Percentiles rank a stretch among this genome's conserved stretches.
These are phyloP conservation scores for Barnettozyma pratensis DNA, from an alignment of 805 yeast species.

Conservation along the genomic window DNA sequence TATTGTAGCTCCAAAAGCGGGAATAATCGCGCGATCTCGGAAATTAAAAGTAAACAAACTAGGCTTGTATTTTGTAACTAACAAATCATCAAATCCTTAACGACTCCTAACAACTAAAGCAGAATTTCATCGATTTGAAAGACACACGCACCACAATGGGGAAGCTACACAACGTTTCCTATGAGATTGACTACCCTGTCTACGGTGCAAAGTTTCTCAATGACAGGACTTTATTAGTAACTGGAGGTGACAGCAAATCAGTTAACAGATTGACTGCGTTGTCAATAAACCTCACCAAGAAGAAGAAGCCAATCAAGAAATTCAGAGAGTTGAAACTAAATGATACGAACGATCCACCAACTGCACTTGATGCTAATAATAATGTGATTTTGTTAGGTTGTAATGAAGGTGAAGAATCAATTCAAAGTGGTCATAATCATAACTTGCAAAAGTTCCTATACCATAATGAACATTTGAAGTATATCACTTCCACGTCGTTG, in stretches of 20 bases:
- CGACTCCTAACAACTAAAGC: too few species aligned
- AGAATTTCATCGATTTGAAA: neutral
- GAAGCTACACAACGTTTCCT: conserved; percentile 14
- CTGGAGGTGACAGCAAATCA: conserved; percentile 71
- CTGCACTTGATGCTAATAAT: conserved; percentile 59
- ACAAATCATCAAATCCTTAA: too few species aligned
- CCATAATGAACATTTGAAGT: conserved; percentile 65
- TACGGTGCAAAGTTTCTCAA: conserved; percentile 73
- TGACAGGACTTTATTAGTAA: conserved; percentile 58
- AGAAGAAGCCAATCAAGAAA: conserved; percentile 47
- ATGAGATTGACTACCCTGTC: conserved; percentile 63
- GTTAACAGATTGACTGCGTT: conserved; percentile 71
- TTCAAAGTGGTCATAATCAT: conserved; percentile 53
- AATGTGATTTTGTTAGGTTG: conserved; percentile 66
- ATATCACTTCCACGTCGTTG: conserved; percentile 58
- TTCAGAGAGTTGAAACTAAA: conserved; percentile 63
- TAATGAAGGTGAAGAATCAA: conserved; percentile 60
- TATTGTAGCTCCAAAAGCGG: neutral
- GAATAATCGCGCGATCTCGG: neutral
- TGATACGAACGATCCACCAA: conserved; percentile 78
- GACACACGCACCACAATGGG: conserved; percentile 10
- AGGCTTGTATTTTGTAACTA: neutral
- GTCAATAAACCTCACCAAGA: conserved; percentile 50
- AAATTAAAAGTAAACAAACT: neutral
- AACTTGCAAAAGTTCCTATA: conserved; percentile 67